These are phyloP conservation scores for Nakazawaea anatomiae DNA, from an alignment of 805 yeast genomes.

Conservation along the genomic window DNA sequence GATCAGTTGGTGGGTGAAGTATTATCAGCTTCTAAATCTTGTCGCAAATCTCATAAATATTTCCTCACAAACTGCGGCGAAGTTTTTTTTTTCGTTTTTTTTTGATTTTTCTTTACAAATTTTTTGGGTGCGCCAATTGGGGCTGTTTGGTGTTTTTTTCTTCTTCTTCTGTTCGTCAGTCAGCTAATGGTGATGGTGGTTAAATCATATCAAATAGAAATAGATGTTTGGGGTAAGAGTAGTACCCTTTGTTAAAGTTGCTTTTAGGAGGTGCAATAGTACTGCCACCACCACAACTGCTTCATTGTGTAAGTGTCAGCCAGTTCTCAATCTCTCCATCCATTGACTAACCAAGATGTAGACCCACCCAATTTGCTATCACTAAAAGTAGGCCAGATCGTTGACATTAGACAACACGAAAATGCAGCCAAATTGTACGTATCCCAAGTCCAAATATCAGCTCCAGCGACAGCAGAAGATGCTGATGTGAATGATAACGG, in stretches of 20 bases:
- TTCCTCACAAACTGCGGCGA: constrained; percentile 7
- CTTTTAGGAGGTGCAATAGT: neutral
- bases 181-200: too few relatives aligned
- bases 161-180: too few relatives aligned
- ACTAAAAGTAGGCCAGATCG: constrained; percentile 42
- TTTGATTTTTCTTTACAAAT: neutral
- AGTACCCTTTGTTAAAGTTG: neutral
- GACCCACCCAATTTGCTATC: constrained; percentile 19
- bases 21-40: too few relatives aligned
- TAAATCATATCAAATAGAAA: neutral
- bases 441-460: constrained; percentile 35
- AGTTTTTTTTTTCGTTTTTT: neutral
- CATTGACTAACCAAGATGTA: neutral
- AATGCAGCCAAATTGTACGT: constrained; percentile 57
- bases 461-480: neutral
- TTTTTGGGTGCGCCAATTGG: too few relatives aligned
- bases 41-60: too few relatives aligned
- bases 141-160: too few relatives aligned
- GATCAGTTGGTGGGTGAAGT: too few relatives aligned
- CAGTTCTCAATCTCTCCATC: too few relatives aligned
- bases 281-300: neutral
- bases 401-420: constrained; percentile 41
- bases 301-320: too few relatives aligned
- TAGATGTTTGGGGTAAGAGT: neutral
- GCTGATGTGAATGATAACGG: neutral